phyloP scores from a whole-genome alignment of 2,329 filamentous ascomycete genomes.

The Pseudocercospora musae region DNA sequence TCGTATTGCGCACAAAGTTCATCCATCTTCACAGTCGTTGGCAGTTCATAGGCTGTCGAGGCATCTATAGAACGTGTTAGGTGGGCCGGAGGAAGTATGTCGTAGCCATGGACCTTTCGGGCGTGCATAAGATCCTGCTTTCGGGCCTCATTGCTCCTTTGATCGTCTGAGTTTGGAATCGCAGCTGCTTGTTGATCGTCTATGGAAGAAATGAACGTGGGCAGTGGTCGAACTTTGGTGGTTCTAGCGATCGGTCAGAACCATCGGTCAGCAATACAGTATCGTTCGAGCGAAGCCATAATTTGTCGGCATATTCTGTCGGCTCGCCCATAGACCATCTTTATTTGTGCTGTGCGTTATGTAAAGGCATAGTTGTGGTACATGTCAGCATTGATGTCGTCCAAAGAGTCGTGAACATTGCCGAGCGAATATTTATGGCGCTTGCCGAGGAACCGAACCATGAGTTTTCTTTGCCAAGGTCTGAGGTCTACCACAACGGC shows the following conservation, averaged over 20 bases:
- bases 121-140: background rate
- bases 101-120: background rate
- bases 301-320: background rate
- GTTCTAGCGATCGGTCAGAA: background rate
- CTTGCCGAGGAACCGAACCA: background rate
- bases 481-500: too few relatives aligned
- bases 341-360: background rate
- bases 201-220: background rate
- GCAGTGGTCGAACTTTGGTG: background rate
- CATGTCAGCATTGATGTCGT: background rate
- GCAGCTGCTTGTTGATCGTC: background rate
- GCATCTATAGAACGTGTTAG: background rate
- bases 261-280: background rate
- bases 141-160: background rate
- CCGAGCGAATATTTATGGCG: background rate
- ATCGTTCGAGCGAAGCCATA: background rate
- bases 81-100: background rate
- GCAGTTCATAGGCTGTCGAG: background rate
- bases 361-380: background rate
- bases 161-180: background rate
- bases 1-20: background rate
- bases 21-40: background rate
- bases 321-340: background rate
- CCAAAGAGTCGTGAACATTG: background rate
- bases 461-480: background rate